Evolutionary conservation across 2,329 filamentous ascomycete genomes (phyloP).

Genomic region (Sarocladium brachiariae): DNA sequence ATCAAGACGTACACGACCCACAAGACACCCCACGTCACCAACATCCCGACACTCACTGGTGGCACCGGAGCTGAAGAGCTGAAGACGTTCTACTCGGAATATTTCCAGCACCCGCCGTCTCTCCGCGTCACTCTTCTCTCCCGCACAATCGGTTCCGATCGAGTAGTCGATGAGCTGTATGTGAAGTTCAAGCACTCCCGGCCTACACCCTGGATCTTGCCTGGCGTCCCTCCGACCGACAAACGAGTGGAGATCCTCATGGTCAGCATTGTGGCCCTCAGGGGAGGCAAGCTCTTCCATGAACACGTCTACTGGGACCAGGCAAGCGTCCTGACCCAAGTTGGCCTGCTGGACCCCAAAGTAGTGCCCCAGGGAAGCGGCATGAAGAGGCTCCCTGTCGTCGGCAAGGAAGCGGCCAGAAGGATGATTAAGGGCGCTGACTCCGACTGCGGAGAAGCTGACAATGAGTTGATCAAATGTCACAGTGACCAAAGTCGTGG

Average conservation of each 20-base stretch:
- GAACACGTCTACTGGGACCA: slow-evolving; percentile 63
- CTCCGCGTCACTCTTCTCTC: slow-evolving; percentile 55
- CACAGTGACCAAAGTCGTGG: neutral
- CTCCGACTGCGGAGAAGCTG: slow-evolving; percentile 34
- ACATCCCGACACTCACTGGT: slow-evolving; percentile 58
- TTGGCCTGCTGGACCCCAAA: slow-evolving; percentile 45
- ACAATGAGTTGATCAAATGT: slow-evolving; percentile 24
- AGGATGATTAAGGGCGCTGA: slow-evolving; percentile 27
- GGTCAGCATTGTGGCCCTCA: slow-evolving; percentile 51
- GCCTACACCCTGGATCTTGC: slow-evolving; percentile 54
- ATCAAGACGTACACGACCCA: slow-evolving; percentile 56
- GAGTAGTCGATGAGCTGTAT: slow-evolving; percentile 58
- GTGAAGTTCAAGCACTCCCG: slow-evolving; percentile 50
- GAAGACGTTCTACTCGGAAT: slow-evolving; percentile 56
- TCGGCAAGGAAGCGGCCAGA: slow-evolving; percentile 32
- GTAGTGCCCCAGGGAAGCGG: slow-evolving; percentile 32
- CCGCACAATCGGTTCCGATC: slow-evolving; percentile 57
- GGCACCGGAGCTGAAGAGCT: slow-evolving; percentile 54
- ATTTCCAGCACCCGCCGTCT: slow-evolving; percentile 58
- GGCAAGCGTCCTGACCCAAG: slow-evolving; percentile 50
- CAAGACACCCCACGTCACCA: slow-evolving; percentile 60
- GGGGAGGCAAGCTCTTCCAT: slow-evolving; percentile 52
- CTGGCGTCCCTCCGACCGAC: slow-evolving; percentile 49
- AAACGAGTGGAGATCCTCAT: slow-evolving; percentile 47
- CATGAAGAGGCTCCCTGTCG: slow-evolving; percentile 30